phyloP scores from a whole-genome alignment of 2,329 filamentous ascomycete genomes.

The Pseudogymnoascus verrucosus region DNA sequence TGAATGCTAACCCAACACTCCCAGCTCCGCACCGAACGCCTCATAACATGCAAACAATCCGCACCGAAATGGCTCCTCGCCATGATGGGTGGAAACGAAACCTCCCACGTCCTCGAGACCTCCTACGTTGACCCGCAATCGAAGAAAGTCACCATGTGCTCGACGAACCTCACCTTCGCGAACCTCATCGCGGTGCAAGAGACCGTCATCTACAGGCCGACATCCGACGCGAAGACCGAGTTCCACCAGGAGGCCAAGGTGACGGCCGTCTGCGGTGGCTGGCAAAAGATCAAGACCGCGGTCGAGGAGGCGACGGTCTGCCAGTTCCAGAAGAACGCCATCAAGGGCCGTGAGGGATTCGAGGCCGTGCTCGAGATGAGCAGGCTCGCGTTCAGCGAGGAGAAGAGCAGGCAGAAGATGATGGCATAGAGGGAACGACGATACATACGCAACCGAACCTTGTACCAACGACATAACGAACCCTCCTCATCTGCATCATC shows the following conservation, averaged over 20 bases:
- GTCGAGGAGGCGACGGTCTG: constrained; percentile 89
- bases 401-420: constrained; percentile 53
- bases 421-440: constrained; percentile 3
- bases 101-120: constrained; percentile 86
- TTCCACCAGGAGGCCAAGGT: constrained; percentile 89
- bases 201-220: constrained; percentile 77
- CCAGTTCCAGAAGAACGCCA: constrained; percentile 84
- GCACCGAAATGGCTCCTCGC: constrained; percentile 74
- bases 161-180: constrained; percentile 85
- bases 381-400: constrained; percentile 81
- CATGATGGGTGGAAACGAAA: constrained; percentile 70
- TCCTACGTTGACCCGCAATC: constrained; percentile 81
- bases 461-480: constrained; percentile 6
- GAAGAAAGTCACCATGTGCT: constrained; percentile 93
- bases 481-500: background rate
- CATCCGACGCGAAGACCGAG: constrained; percentile 52
- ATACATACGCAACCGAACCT: background rate
- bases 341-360: constrained; percentile 86
- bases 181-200: constrained; percentile 89
- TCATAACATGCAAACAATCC: constrained; percentile 55
- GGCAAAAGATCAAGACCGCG: constrained; percentile 93
- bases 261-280: constrained; percentile 88
- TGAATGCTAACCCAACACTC: constrained; percentile 11
- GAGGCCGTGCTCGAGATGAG: constrained; percentile 93
- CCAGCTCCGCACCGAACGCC: constrained; percentile 62